These are phyloP conservation scores for Neltuma alba DNA, from an alignment of 306 rosid species.

Conservation along the genomic window DNA sequence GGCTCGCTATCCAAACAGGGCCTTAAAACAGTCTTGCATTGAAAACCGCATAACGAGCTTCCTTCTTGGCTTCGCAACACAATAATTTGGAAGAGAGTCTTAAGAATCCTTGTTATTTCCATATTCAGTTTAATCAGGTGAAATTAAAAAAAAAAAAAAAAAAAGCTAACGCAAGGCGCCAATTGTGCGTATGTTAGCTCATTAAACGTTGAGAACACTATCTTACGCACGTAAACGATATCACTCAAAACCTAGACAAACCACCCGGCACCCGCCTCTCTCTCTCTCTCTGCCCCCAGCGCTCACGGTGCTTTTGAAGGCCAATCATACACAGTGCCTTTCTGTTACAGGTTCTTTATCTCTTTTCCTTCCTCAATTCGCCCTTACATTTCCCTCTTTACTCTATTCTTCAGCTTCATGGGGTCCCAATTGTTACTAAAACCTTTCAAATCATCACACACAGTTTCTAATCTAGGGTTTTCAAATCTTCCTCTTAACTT, in stretches of 20 bases:
- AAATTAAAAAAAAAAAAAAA: not conserved
- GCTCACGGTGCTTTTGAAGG: conserved; percentile 47
- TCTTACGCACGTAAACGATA: conserved; percentile 22
- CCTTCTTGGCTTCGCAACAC: too few relatives aligned
- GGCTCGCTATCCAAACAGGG: too few relatives aligned
- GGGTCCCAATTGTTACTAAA: conserved; percentile 23
- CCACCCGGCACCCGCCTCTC: conserved; percentile 17
- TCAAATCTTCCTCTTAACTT: conserved; percentile 7
- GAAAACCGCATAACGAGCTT: too few relatives aligned
- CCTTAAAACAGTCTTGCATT: too few relatives aligned
- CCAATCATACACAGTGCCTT: conserved; percentile 47
- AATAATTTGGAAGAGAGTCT: too few relatives aligned
- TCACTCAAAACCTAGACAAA: conserved; percentile 38
- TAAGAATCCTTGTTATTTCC: not conserved
- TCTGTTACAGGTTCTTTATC: conserved; percentile 53
- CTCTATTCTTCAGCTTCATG: conserved; percentile 30
- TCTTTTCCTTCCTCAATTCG: conserved; percentile 39
- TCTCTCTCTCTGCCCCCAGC: conserved; percentile 28
- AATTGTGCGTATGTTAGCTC: conserved; percentile 40
- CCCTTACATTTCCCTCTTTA: conserved; percentile 33
- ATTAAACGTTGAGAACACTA: not conserved
- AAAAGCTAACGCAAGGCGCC: not conserved
- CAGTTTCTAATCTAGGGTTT: conserved; percentile 64
- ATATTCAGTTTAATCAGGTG: not conserved
- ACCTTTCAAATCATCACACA: conserved; percentile 41